Conservation (phyloP, 352 stramenopile genomes). For the Phytophthora rubi region DNA sequence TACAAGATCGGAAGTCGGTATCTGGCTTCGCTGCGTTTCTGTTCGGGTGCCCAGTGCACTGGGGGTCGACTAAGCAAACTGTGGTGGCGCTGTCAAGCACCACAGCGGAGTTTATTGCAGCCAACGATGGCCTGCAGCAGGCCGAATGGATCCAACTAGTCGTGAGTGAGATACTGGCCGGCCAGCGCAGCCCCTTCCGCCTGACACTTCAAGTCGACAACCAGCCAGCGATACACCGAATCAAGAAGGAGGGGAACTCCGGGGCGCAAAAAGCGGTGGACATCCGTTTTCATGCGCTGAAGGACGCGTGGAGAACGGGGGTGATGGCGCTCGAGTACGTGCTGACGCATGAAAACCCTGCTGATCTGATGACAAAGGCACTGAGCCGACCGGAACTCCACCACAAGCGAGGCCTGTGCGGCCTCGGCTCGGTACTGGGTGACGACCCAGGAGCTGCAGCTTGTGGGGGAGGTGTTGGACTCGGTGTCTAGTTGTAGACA, state of each 20-base stretch:
- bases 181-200: no score
- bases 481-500: neutral
- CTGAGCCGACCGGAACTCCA: neutral
- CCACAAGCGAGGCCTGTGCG: neutral
- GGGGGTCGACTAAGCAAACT: neutral
- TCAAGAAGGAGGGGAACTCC: neutral
- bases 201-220: neutral
- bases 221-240: neutral
- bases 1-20: no score
- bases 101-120: neutral
- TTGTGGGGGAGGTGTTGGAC: neutral
- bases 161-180: neutral
- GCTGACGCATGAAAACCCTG: neutral
- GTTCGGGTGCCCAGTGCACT: neutral
- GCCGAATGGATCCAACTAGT: neutral
- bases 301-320: neutral
- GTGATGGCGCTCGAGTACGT: neutral
- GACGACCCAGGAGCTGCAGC: neutral
- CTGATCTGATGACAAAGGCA: neutral
- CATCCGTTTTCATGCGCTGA: neutral
- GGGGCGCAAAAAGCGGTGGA: neutral
- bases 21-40: neutral
- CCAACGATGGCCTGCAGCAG: neutral
- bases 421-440: neutral
- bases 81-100: neutral